Percentiles rank a stretch among this genome's conserved stretches.
Conservation (phyloP, 805 yeast species). For the Pichia thaimueangensis region DNA sequence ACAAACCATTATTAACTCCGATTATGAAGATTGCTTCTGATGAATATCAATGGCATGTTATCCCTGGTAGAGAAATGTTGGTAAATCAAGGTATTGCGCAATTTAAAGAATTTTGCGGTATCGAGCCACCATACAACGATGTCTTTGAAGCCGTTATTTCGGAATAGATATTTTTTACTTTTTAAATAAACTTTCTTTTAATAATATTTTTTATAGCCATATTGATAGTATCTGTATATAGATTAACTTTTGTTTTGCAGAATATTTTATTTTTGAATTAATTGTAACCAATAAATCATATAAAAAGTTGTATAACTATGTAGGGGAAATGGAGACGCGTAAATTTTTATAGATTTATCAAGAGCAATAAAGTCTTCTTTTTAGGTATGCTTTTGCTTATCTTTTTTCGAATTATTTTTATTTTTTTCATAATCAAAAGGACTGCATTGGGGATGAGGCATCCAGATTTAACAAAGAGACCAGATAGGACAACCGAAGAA, state of each 20-base stretch:
- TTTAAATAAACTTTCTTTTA: not conserved
- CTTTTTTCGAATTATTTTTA: too few relatives aligned
- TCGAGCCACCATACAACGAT: constrained; percentile 54
- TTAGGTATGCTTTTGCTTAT: too few relatives aligned
- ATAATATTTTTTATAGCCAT: not conserved
- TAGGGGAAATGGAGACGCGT: too few relatives aligned
- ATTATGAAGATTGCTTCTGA: constrained; percentile 71
- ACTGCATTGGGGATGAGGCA: too few relatives aligned
- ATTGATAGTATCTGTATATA: not conserved
- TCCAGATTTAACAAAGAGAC: too few relatives aligned
- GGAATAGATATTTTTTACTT: constrained; percentile 15
- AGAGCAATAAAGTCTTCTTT: too few relatives aligned
- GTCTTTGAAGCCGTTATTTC: constrained; percentile 53
- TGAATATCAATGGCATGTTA: constrained; percentile 64
- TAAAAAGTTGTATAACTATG: too few relatives aligned
- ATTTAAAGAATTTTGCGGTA: constrained; percentile 69
- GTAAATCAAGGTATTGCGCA: constrained; percentile 91
- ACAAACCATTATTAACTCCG: constrained; percentile 84
- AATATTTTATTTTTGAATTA: too few relatives aligned
- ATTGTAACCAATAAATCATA: too few relatives aligned
- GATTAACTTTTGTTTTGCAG: not conserved
- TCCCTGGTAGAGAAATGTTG: constrained; percentile 88
- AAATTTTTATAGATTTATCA: too few relatives aligned
- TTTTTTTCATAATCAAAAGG: too few relatives aligned
- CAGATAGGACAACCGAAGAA: too few relatives aligned